Conservation (phyloP, 2,329 filamentous ascomycete genomes). For the Fonsecaea nubica region DNA sequence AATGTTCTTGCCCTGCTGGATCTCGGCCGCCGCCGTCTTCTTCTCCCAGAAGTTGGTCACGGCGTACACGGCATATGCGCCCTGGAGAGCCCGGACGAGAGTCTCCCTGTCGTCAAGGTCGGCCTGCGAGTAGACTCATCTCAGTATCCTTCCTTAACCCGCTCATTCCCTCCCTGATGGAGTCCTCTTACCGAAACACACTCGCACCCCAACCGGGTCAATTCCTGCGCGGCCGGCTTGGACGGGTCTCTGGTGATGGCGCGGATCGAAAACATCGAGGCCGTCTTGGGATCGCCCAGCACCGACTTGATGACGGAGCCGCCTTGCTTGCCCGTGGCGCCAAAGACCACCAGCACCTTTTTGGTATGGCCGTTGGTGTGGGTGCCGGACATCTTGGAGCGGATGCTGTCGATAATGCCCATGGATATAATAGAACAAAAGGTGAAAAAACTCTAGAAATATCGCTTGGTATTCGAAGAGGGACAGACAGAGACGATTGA, state of each 20-base stretch:
- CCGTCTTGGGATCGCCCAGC: conserved; percentile 53
- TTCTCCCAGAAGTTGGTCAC: conserved; percentile 56
- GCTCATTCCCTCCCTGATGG: conserved; percentile 30
- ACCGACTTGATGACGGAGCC: conserved; percentile 56
- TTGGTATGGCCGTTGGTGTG: conserved; percentile 2
- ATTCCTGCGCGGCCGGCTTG: conserved; percentile 41
- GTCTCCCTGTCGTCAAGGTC: conserved; percentile 50
- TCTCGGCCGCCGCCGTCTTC: conserved; percentile 46
- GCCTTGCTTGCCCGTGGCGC: conserved; percentile 61
- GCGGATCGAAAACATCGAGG: conserved; percentile 55
- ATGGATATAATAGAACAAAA: not conserved
- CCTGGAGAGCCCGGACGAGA: conserved; percentile 50
- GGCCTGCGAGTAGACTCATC: conserved; percentile 41
- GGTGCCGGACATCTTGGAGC: conserved; percentile 8
- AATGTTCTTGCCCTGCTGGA: conserved; percentile 46
- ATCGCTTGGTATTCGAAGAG: too few species aligned
- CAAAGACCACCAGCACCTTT: conserved; percentile 55
- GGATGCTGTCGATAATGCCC: not conserved
- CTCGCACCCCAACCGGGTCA: conserved; percentile 44
- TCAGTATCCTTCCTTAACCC: conserved; percentile 46
- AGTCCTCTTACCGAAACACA: conserved; percentile 36
- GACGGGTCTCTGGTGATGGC: conserved; percentile 56
- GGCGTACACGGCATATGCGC: conserved; percentile 57
- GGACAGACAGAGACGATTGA: too few species aligned
- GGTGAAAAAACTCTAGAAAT: not conserved